These are phyloP conservation scores for Chlorophyllum brunneum DNA, from an alignment of 768 basidiomycete genomes.

Conservation along the genomic window DNA sequence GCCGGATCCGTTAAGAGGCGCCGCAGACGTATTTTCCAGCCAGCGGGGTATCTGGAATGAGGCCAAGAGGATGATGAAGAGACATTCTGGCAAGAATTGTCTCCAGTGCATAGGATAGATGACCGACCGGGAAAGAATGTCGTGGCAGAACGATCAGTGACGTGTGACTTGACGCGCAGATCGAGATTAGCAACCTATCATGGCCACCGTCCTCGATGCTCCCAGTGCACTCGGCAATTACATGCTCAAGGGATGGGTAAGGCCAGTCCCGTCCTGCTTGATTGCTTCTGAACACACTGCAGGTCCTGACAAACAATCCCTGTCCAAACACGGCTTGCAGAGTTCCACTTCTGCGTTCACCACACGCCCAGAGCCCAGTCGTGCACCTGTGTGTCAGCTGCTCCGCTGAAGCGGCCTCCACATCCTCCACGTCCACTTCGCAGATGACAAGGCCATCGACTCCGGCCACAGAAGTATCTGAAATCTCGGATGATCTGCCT, in stretches of 20 bases:
- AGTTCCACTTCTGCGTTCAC: constrained; percentile 75
- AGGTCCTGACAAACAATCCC: constrained; percentile 64
- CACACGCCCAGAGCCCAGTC: constrained; percentile 40
- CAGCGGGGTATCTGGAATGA: constrained; percentile 21
- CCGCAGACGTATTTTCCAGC: constrained; percentile 29
- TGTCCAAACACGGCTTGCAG: constrained; percentile 56
- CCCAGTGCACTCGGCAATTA: constrained; percentile 64
- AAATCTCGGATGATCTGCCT: constrained; percentile 45
- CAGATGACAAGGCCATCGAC: constrained; percentile 63
- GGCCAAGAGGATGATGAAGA: constrained; percentile 8
- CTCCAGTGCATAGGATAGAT: constrained; percentile 44
- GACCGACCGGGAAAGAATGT: constrained; percentile 7
- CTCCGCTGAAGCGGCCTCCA: constrained; percentile 33
- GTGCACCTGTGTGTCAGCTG: constrained; percentile 64
- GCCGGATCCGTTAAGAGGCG: constrained; percentile 26
- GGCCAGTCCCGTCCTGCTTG: constrained; percentile 7
- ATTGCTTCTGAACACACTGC: background rate
- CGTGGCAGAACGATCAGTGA: constrained; percentile 13
- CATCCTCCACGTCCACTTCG: constrained; percentile 46
- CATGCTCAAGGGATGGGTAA: constrained; percentile 77
- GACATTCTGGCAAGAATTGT: constrained; percentile 48
- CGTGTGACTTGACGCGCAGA: constrained; percentile 19
- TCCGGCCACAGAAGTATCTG: constrained; percentile 74
- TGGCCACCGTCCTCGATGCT: constrained; percentile 53
- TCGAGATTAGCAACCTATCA: constrained; percentile 21